These are phyloP conservation scores for Salvia rosmarinus DNA, from an alignment of 257 asterid species.

Conservation along the genomic window DNA sequence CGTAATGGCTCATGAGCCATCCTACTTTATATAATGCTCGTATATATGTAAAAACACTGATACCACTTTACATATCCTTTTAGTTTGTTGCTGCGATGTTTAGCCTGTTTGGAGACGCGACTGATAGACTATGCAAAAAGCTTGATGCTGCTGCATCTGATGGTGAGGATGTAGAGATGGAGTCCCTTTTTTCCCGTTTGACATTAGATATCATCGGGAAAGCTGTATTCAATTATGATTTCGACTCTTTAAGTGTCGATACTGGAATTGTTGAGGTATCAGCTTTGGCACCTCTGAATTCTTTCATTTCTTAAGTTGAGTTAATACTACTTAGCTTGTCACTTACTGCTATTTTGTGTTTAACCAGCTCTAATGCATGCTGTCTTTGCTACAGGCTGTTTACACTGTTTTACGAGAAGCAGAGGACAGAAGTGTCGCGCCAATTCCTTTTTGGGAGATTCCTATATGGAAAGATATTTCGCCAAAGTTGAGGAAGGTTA, in stretches of 20 bases:
- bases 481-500: conserved; percentile 84
- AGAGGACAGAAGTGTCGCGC: conserved; percentile 90
- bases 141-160: conserved; percentile 92
- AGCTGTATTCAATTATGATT: conserved; percentile 96
- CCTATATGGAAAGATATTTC: conserved; percentile 98
- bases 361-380: conserved; percentile 23
- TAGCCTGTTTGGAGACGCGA: conserved; percentile 82
- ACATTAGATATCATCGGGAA: conserved; percentile 94
- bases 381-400: conserved; percentile 76
- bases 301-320: conserved; percentile 13
- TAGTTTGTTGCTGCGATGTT: conserved; percentile 96
- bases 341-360: conserved; percentile 24
- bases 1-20: conserved; percentile 3
- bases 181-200: conserved; percentile 94
- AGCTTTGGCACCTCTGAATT: conserved; percentile 30
- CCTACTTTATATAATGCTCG: conserved; percentile 3
- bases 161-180: conserved; percentile 97
- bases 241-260: conserved; percentile 85
- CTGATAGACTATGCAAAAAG: conserved; percentile 78
- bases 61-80: conserved; percentile 30
- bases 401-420: conserved; percentile 93
- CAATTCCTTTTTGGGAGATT: conserved; percentile 97
- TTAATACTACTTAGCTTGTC: conserved; percentile 15
- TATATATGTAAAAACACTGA: conserved; percentile 15
- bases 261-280: conserved; percentile 91